Evolutionary conservation across 306 rosid species (phyloP), one percentile per base, ranked within the genome.

Genomic region (Heteromeles arbutifolia): DNA sequence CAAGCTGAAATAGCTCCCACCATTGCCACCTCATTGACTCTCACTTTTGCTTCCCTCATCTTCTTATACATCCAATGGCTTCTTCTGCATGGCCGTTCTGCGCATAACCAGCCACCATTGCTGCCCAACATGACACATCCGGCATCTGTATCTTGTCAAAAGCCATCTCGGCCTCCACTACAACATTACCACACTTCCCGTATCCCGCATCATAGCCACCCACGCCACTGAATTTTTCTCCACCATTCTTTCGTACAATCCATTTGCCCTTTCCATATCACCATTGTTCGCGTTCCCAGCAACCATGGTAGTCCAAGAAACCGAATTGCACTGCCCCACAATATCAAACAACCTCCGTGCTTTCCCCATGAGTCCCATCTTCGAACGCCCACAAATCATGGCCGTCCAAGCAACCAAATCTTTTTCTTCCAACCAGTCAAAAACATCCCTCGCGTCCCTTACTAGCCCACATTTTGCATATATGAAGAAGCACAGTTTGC

Each of bases 1-100:
- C 96, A 90, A 28, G 97, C 93, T 26, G 97, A 92, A 21, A 90
- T 73, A 43, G 96, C 97, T 71, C 86, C 97, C 81, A 82, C 92
- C 87, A 88, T 48, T 57, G 93, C 93, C 80, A 87, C 90, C 80
- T 75, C 91, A 29, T 70, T 78, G 80, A 78, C 79, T 58, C 70
- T 82, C 67, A 86, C 74, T 43, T 69, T 72, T 69, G 28, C 75
- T 70, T 77, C 82, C 69, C 82, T 85, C 88, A 87, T 83, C 75
- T 85, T 64, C 82, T 74, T 65, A 53, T 85, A 85, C 82, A 84
- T 50, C 63, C 85, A 70, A 88, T 87, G 82, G 94, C 96, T 81
- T 92, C 90, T 75, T 74, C 68, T 58, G 91, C 89, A 76, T 83
- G 80, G 66, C 96, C 90, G 82, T 88, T 90, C 77, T 90, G 92